phyloP scores from a whole-genome alignment of 2,329 filamentous ascomycete species.

The Lasiodiplodia hormozganensis region DNA sequence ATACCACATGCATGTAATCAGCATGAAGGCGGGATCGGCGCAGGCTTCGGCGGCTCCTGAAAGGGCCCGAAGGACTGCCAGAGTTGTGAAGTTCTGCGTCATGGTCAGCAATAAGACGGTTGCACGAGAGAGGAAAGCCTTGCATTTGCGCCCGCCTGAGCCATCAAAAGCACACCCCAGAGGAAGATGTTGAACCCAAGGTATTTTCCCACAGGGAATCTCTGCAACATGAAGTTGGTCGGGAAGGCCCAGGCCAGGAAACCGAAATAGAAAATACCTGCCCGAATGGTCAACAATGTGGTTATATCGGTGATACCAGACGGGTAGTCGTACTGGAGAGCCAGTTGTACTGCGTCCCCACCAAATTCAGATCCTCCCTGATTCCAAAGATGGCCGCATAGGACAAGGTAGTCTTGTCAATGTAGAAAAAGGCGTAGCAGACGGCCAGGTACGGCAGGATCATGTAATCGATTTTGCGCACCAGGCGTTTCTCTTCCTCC shows the following conservation, averaged over 20 bases:
- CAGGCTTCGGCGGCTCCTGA: slow-evolving; percentile 65
- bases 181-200: slow-evolving; percentile 65
- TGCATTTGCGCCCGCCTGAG: slow-evolving; percentile 39
- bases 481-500: slow-evolving; percentile 54
- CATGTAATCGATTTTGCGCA: slow-evolving; percentile 65
- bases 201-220: slow-evolving; percentile 58
- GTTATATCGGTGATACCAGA: neutral
- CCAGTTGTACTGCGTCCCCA: slow-evolving; percentile 66
- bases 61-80: slow-evolving; percentile 64
- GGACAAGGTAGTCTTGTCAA: slow-evolving; percentile 55
- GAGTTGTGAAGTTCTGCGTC: slow-evolving; percentile 56
- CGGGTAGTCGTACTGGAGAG: slow-evolving; percentile 46
- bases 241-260: slow-evolving; percentile 62
- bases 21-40: slow-evolving; percentile 66
- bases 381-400: slow-evolving; percentile 73
- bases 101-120: neutral
- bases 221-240: slow-evolving; percentile 56
- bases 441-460: slow-evolving; percentile 64
- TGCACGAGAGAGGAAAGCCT: slow-evolving; percentile 34
- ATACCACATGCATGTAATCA: slow-evolving; percentile 72
- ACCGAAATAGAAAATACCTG: slow-evolving; percentile 61
- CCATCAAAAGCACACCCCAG: slow-evolving; percentile 56
- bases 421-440: slow-evolving; percentile 58
- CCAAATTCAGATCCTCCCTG: slow-evolving; percentile 62
- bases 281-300: neutral